These are phyloP conservation scores for Ceratobasidium sp. DNA, from an alignment of 1,284 basidiomycete genomes.

Conservation along the genomic window DNA sequence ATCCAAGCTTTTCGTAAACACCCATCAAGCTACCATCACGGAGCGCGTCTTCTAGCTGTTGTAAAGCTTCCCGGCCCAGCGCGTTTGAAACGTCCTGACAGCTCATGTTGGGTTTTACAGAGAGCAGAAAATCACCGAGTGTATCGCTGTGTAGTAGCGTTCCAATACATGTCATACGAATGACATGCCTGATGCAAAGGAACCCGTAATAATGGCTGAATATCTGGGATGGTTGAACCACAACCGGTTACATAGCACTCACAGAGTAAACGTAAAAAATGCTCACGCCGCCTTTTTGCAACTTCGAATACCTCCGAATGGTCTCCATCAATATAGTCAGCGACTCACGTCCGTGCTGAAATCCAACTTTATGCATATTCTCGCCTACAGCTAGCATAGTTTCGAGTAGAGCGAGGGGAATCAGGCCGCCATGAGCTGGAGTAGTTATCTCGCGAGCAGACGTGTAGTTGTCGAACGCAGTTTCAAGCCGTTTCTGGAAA, in stretches of 20 bases:
- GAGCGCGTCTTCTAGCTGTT: neutral
- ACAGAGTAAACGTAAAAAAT: neutral
- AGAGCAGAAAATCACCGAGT: neutral
- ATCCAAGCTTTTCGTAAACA: neutral
- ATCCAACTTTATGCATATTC: conserved; percentile 29
- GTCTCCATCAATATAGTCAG: conserved; percentile 9
- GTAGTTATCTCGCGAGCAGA: neutral
- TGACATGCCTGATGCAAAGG: conserved; percentile 27
- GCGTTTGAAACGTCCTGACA: neutral
- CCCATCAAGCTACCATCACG: neutral
- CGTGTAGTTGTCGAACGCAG: conserved; percentile 17
- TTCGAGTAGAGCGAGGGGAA: conserved; percentile 21
- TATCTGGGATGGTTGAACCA: neutral
- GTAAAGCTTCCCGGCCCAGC: neutral
- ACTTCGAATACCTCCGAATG: neutral
- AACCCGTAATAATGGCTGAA: conserved; percentile 26
- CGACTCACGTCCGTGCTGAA: neutral
- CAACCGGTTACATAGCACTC: neutral
- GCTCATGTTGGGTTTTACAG: neutral
- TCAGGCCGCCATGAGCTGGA: neutral
- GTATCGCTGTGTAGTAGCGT: neutral
- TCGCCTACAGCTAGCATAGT: conserved; percentile 25
- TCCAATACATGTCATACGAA: conserved; percentile 9
- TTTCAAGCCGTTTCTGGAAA: conserved; percentile 3
- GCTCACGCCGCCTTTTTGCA: conserved; percentile 10